phyloP scores from a whole-genome alignment of 805 yeast genomes.

The baker's yeast (Saccharomyces cerevisiae) region DNA sequence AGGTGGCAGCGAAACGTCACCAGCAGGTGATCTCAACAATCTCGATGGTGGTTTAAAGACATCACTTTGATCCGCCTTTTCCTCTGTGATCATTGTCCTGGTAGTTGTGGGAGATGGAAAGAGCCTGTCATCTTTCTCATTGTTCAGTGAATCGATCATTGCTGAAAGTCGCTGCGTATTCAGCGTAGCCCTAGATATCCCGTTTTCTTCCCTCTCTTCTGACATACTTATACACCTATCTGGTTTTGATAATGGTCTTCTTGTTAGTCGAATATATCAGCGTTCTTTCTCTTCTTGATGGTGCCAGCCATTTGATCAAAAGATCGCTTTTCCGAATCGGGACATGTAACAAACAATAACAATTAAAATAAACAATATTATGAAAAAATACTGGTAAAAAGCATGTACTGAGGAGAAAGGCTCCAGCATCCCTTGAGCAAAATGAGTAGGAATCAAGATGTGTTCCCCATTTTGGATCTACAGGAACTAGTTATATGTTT shows the following conservation, averaged over 20 bases:
- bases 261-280: not conserved
- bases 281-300: not conserved
- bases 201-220: slow-evolving; percentile 3
- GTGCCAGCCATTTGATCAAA: slow-evolving; percentile 2
- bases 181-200: slow-evolving; percentile 12
- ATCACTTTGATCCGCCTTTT: not conserved
- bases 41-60: slow-evolving; percentile 3
- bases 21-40: slow-evolving; percentile 8
- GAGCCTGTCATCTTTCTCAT: slow-evolving; percentile 8
- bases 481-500: slow-evolving; percentile 52
- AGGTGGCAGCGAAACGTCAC: slow-evolving; percentile 5
- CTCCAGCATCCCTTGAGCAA: not conserved
- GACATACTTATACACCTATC: not conserved
- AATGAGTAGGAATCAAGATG: slow-evolving; percentile 33
- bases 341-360: not conserved
- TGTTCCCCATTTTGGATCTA: slow-evolving; percentile 55
- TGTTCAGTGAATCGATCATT: slow-evolving; percentile 22
- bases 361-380: not conserved
- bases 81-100: not conserved
- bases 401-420: not conserved
- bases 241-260: not conserved
- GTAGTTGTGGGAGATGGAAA: slow-evolving; percentile 1
- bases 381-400: not conserved
- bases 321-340: not conserved
- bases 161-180: slow-evolving; percentile 24